Conservation (phyloP, 768 basidiomycete species). For the Trametes sanguinea region DNA sequence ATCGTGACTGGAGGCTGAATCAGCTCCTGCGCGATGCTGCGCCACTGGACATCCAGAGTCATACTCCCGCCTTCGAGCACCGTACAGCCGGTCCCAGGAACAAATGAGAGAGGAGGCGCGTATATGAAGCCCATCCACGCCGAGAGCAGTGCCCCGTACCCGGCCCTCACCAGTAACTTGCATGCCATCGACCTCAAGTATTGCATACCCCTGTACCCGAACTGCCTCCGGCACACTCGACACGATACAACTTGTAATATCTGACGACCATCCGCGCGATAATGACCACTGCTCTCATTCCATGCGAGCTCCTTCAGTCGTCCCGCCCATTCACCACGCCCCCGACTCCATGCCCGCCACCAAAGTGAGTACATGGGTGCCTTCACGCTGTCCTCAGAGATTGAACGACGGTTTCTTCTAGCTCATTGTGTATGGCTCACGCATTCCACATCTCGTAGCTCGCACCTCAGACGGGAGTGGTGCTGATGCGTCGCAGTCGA, state of each 20-base stretch:
- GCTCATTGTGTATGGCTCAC: constrained; percentile 6
- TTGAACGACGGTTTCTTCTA: neutral
- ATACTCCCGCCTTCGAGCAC: neutral
- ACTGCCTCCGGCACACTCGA: too few relatives aligned
- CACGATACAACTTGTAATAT: neutral
- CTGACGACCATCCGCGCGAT: neutral
- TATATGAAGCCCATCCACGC: neutral
- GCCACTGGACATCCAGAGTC: neutral
- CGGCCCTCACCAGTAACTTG: neutral
- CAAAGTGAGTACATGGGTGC: neutral
- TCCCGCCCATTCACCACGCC: neutral
- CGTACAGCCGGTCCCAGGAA: neutral
- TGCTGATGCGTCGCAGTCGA: neutral
- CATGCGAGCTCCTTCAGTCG: neutral
- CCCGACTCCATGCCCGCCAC: neutral
- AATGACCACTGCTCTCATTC: neutral
- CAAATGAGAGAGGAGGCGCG: neutral
- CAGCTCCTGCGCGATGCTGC: neutral
- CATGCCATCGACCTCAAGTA: constrained; percentile 3
- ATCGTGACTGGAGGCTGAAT: constrained; percentile 1
- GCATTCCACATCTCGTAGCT: neutral
- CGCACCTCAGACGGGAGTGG: neutral
- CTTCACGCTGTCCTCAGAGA: neutral
- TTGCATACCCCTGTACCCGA: neutral
- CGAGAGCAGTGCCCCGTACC: neutral